These are phyloP conservation scores for Trichaptum fuscoviolaceum DNA, from an alignment of 768 basidiomycete genomes.

Conservation along the genomic window DNA sequence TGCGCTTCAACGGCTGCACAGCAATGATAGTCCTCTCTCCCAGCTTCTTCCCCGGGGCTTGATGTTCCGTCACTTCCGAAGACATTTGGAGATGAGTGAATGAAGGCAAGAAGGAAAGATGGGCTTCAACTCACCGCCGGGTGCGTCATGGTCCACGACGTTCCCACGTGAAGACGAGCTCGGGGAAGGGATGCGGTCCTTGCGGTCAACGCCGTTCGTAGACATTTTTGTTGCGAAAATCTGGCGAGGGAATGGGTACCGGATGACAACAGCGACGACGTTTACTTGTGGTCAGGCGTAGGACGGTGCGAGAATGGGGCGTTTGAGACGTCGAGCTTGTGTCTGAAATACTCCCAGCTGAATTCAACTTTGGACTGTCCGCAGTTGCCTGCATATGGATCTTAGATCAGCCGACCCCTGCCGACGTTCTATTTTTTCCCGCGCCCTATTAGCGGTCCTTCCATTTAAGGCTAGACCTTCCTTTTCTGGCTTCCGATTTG, in stretches of 20 bases:
- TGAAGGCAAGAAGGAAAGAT: background rate
- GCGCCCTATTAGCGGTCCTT: background rate
- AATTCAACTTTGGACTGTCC: background rate
- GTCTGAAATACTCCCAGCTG: background rate
- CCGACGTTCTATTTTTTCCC: background rate
- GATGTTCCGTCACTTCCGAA: conserved; percentile 60
- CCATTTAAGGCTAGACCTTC: background rate
- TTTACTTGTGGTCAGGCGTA: background rate
- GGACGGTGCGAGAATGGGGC: background rate
- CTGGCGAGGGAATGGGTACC: background rate
- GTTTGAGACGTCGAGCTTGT: background rate
- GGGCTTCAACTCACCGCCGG: conserved; percentile 44
- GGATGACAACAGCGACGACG: background rate
- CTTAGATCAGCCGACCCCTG: background rate
- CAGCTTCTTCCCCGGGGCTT: background rate
- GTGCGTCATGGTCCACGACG: conserved; percentile 70
- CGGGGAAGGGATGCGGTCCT: conserved; percentile 45
- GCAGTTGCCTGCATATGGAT: background rate
- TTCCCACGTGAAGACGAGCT: conserved; percentile 44
- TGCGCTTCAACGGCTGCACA: conserved; percentile 81
- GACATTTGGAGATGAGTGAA: conserved; percentile 17
- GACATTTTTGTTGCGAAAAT: conserved; percentile 1
- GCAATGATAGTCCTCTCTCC: conserved; percentile 46
- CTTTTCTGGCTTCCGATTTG: background rate
- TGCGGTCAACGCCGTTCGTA: conserved; percentile 34